A percentile compares a stretch with the other conserved stretches of the same genome.
These are phyloP conservation scores for Paramyrothecium roridum DNA, from an alignment of 2,329 filamentous ascomycete genomes.

Conservation along the genomic window DNA sequence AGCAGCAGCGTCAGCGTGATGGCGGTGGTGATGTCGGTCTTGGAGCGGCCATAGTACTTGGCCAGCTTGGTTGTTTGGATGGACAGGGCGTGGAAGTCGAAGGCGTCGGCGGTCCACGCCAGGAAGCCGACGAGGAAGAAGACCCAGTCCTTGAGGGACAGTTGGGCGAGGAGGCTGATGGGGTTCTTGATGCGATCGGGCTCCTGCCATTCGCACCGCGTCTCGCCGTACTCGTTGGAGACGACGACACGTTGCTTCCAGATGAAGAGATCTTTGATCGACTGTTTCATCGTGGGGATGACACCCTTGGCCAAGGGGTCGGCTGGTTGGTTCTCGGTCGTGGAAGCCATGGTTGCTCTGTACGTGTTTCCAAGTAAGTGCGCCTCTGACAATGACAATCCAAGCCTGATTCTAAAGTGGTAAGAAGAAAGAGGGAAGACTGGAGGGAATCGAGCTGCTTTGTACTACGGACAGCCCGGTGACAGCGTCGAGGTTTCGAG, in stretches of 20 bases:
- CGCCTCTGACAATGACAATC: not conserved
- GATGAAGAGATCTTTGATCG: slow-evolving; percentile 61
- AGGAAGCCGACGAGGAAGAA: slow-evolving; percentile 73
- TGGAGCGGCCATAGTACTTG: slow-evolving; percentile 43
- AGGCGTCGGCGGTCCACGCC: slow-evolving; percentile 79
- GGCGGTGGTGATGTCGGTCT: slow-evolving; percentile 69
- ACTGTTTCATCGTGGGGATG: slow-evolving; percentile 61
- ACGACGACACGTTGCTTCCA: slow-evolving; percentile 73
- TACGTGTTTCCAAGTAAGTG: not conserved
- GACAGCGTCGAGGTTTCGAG: not conserved
- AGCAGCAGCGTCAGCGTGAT: slow-evolving; percentile 75
- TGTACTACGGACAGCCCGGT: not conserved
- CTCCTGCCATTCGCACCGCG: slow-evolving; percentile 63
- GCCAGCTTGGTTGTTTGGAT: slow-evolving; percentile 73
- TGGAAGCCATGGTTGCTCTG: not conserved
- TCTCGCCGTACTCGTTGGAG: slow-evolving; percentile 62
- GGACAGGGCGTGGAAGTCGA: slow-evolving; percentile 78
- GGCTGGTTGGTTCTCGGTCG: slow-evolving; percentile 43
- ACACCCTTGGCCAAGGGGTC: slow-evolving; percentile 67
- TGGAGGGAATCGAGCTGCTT: not conserved
- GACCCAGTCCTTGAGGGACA: slow-evolving; percentile 66
- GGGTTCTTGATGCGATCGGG: slow-evolving; percentile 69
- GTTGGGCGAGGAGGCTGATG: slow-evolving; percentile 61
- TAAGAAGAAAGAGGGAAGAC: not conserved
- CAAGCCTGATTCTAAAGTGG: not conserved